Evolutionary conservation across 108 stramenopile species (phyloP), one percentile per base, ranked within the genome.

Genomic region (Nitzschia palea): DNA sequence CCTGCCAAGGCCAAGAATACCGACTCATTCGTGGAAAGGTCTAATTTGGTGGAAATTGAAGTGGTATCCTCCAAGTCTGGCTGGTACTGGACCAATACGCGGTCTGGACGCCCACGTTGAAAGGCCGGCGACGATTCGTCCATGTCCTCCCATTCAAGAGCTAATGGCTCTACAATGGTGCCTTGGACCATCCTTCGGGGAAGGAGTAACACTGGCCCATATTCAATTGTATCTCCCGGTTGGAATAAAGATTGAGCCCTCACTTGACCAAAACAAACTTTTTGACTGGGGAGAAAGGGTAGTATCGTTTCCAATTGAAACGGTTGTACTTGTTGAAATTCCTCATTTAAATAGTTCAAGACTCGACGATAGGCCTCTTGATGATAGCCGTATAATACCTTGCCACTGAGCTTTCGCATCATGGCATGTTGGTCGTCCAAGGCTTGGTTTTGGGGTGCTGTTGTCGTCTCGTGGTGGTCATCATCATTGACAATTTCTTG

Each of bases 101-200:
- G 1, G 23, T 23, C 25, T 2, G 32, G 22, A 2, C 22, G 3
- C 14, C 40, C 2, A 5, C 27, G 9, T 37, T 9, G 8, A n/a
- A 40, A 26, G 12, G 37, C 23, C 15, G 1, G 30, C 20, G 15
- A 56, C 31, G 55, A 15, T 30, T 17, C 18, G 15, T 68, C 58
- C 28, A 65, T 28, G 30, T 75, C 74, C 12, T 75, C 33, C 67
- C 67, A 75, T 14, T 10, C 45, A 40, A 75, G 35, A 14, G 20
- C 15, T 14, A 62, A 29, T 0, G 67, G 29, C 40, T 67, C 60
- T 30, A 75, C 52, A 0, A 56, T 22, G 4, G 67, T 62, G 30
- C 20, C 6, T 8, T 55, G 25, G 27, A 62, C 55, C 5, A 28
- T 10, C 3, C 51, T 0, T 27, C 25, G 47, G 3, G 40, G 20